Base-by-base conservation (phyloP, 208 protist genomes). In the Naegleria lovaniensis region DNA sequence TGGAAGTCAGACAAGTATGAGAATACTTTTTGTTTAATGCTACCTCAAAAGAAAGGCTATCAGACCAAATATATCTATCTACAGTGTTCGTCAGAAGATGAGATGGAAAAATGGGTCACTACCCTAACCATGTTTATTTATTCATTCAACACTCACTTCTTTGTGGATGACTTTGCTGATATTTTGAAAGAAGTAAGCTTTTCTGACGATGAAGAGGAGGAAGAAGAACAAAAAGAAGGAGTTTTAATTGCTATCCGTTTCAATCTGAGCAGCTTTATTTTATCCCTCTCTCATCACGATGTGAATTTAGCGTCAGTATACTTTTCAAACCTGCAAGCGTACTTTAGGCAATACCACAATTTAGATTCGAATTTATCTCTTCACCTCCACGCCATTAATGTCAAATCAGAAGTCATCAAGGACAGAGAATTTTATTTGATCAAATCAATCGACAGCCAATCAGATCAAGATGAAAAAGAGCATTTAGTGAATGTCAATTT, bases 21-120 rank as follows among this genome's bases (percentile, higher is more conserved):
- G 15, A 85, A 85, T 85, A 16, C 13, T 43, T 85, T 85, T 85
- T 29, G 16, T 19, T 5, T 85, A 11, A 29, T 19, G 41, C 40
- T 88, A 59, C 85, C 85, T 22, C 85, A 88, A 85, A 48, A 48
- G 40, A 48, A 85, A n/a, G 33, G 39, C 36, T 51, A 85, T 85
- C 67, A 29, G n/a, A 79, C 67, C 6, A 79, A 79, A 79, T 79
- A 36, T 36, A 79, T 79, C 9, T 33, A 36, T 36, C n/a, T 79
- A 19, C 19, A 79, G 25, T 79, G 67, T 36, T 29, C 16, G 5
- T 36, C 67, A 15, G 25, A 1, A 5, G n/a, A 85, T 5, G 33
- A 40, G 5, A 38, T 9, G 16, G 83, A 85, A 85, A 29, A 88
- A 0, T 88, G 85, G 85, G 33, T 58, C 33, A 40, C 85, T 19